These are phyloP conservation scores for Eucalyptus virginea DNA, from an alignment of 345 rosid genomes.

Conservation along the genomic window DNA sequence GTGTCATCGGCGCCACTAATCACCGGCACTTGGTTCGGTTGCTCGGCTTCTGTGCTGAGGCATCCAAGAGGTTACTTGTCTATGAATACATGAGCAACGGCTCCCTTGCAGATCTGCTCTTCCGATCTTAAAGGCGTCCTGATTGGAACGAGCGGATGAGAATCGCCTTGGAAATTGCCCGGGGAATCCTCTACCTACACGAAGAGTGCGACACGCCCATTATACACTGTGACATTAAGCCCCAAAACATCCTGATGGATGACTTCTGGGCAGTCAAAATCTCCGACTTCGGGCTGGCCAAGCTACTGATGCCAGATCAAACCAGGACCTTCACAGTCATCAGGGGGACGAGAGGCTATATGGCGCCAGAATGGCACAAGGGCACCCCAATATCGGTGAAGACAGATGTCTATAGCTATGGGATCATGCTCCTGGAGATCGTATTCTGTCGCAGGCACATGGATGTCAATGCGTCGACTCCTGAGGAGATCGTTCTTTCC, in stretches of 20 bases:
- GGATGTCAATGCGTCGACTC: neutral
- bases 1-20: neutral
- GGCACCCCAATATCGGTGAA: neutral
- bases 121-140: neutral
- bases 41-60: neutral
- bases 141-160: neutral
- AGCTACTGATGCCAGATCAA: neutral
- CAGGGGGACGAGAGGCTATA: neutral
- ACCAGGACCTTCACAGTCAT: neutral
- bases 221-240: neutral
- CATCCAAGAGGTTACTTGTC: neutral
- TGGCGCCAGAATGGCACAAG: neutral
- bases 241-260: neutral
- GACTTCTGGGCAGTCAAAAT: neutral
- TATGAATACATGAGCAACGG: neutral
- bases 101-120: neutral
- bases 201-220: neutral
- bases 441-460: neutral
- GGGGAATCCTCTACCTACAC: neutral
- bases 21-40: neutral
- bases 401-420: neutral
- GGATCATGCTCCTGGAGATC: neutral
- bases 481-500: neutral
- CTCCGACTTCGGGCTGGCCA: neutral
- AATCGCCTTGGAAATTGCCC: neutral